A percentile compares a stretch with the other conserved stretches of the same genome.
These are phyloP conservation scores for Colletotrichum orbiculare DNA, from an alignment of 2,329 filamentous ascomycete species.

Conservation along the genomic window DNA sequence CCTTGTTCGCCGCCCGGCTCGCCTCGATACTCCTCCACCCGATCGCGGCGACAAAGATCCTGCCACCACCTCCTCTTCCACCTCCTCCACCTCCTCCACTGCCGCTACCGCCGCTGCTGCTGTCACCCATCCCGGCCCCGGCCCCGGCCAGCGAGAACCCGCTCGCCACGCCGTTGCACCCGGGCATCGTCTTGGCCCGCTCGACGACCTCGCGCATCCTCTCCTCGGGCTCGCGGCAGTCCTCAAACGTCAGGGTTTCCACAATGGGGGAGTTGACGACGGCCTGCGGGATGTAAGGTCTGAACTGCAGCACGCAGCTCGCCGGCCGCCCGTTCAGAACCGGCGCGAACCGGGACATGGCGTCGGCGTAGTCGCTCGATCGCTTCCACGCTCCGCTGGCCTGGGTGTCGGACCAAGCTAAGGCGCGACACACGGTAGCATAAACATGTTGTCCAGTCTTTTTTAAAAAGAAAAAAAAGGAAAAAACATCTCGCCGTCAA, in stretches of 20 bases:
- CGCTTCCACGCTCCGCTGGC: slow-evolving; percentile 39
- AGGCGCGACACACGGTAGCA: background rate
- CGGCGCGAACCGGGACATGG: slow-evolving; percentile 36
- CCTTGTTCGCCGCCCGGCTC: slow-evolving; percentile 39
- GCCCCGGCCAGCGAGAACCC: slow-evolving; percentile 36
- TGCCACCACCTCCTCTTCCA: slow-evolving; percentile 36
- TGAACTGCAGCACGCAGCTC: slow-evolving; percentile 41
- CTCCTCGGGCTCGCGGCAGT: slow-evolving; percentile 52
- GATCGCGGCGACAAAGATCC: slow-evolving; percentile 40
- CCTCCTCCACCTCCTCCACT: background rate
- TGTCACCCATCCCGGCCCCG: background rate
- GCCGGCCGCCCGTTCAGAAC: slow-evolving; percentile 40
- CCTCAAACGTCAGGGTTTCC: slow-evolving; percentile 56
- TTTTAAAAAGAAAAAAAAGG: too few relatives aligned
- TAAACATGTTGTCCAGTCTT: background rate
- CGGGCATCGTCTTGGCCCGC: slow-evolving; percentile 37
- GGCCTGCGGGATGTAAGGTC: slow-evolving; percentile 42
- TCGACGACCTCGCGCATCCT: slow-evolving; percentile 39
- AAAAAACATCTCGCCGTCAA: background rate
- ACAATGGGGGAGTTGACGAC: slow-evolving; percentile 43
- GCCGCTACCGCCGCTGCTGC: background rate
- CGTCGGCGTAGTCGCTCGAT: slow-evolving; percentile 36
- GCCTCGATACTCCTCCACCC: slow-evolving; percentile 42
- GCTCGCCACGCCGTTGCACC: slow-evolving; percentile 42
- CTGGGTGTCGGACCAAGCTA: slow-evolving; percentile 41